Conservation (phyloP, 2,329 filamentous ascomycete genomes). For the Penicillium palitans region DNA sequence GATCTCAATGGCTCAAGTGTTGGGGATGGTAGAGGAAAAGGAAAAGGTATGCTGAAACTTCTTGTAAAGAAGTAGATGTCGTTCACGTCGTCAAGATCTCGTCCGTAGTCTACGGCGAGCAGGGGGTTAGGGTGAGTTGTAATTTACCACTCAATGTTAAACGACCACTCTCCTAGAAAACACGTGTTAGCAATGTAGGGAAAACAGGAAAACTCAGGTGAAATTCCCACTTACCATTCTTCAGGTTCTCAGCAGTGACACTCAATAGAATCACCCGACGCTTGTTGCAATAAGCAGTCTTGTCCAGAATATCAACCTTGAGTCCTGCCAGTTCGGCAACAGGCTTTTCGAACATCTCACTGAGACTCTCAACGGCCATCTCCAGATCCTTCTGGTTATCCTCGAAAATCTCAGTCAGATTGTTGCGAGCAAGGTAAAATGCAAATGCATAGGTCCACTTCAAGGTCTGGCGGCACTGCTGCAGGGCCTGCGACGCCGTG, state of each 20-base stretch:
- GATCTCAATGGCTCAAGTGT: neutral
- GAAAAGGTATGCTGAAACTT: neutral
- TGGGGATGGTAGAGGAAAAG: neutral
- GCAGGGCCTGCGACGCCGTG: conserved; percentile 85
- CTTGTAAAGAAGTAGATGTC: conserved; percentile 7
- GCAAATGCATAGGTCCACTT: conserved; percentile 99
- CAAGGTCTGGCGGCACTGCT: conserved; percentile 94
- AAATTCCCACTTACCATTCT: conserved; percentile 63
- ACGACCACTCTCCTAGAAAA: conserved; percentile 45
- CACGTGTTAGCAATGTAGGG: neutral
- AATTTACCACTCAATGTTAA: conserved; percentile 46
- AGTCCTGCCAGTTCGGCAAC: conserved; percentile 80
- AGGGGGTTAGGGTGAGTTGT: neutral
- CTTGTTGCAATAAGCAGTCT: conserved; percentile 95
- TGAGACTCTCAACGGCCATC: conserved; percentile 92
- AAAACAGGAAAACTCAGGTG: neutral
- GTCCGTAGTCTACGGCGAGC: neutral
- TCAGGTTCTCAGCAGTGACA: conserved; percentile 89
- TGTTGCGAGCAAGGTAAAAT: conserved; percentile 94
- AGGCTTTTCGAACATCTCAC: conserved; percentile 99
- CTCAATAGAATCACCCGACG: conserved; percentile 84
- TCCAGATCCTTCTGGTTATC: conserved; percentile 98
- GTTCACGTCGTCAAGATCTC: conserved; percentile 28
- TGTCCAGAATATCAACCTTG: conserved; percentile 98
- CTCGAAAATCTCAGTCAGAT: conserved; percentile 94